Conservation (phyloP, 2,329 filamentous ascomycete genomes). For the Neurospora sp. region DNA sequence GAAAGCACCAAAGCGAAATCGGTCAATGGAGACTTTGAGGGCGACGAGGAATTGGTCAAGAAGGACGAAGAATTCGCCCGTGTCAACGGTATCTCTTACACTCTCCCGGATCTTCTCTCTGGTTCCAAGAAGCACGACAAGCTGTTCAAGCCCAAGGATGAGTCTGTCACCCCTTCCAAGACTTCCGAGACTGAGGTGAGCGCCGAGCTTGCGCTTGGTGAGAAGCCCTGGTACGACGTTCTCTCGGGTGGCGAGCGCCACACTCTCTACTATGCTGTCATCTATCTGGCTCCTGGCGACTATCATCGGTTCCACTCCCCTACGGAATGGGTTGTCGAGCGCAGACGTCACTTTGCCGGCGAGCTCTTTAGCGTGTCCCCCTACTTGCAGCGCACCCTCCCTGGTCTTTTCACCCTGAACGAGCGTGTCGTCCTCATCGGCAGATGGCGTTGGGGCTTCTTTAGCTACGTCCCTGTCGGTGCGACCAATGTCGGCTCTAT, state of each 20-base stretch:
- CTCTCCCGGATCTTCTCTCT: conserved; percentile 76
- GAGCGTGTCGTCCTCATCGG: conserved; percentile 90
- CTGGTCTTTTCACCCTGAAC: conserved; percentile 91
- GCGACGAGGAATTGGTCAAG: conserved; percentile 58
- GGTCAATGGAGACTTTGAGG: conserved; percentile 23
- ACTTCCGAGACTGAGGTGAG: conserved; percentile 75
- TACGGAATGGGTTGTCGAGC: conserved; percentile 88
- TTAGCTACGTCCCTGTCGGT: conserved; percentile 89
- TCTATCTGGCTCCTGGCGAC: conserved; percentile 94
- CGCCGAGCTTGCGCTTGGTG: conserved; percentile 69
- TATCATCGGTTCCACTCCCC: conserved; percentile 98
- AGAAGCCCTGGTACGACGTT: conserved; percentile 61
- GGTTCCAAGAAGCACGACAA: conserved; percentile 43
- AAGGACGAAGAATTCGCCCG: conserved; percentile 87
- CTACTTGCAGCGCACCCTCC: conserved; percentile 84
- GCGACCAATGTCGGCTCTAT: conserved; percentile 97
- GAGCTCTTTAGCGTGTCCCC: conserved; percentile 93
- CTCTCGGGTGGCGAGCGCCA: conserved; percentile 52
- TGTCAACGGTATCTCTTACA: conserved; percentile 93
- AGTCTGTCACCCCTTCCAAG: conserved; percentile 56
- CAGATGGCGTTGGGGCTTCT: conserved; percentile 95
- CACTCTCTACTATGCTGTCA: conserved; percentile 82
- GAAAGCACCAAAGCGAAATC: conserved; percentile 15
- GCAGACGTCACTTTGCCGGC: conserved; percentile 91
- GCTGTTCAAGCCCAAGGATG: conserved; percentile 52